A percentile compares a stretch with the other conserved stretches of the same genome.
These are phyloP conservation scores for Pezicula rhizophila DNA, from an alignment of 2,329 filamentous ascomycete species.

Conservation along the genomic window DNA sequence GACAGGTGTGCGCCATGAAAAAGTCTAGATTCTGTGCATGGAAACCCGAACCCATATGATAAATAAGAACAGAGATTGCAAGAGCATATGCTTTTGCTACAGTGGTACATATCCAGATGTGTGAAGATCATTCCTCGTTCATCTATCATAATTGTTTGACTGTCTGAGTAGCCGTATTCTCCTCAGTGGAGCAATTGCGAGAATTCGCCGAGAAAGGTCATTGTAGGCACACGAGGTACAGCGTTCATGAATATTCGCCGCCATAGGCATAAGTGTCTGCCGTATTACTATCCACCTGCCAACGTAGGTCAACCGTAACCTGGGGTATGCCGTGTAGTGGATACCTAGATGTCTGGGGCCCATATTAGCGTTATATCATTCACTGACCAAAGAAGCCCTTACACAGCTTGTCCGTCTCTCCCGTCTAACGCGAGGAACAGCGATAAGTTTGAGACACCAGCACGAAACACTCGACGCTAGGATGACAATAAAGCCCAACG, in stretches of 20 bases:
- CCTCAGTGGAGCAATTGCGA: too few species aligned
- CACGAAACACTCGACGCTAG: background rate
- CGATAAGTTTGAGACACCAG: background rate
- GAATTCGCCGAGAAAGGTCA: too few species aligned
- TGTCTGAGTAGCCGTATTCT: too few species aligned
- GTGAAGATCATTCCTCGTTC: too few species aligned
- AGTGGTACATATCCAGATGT: too few species aligned
- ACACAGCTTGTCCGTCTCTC: background rate
- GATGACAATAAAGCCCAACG: background rate
- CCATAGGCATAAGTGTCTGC: constrained; percentile 1
- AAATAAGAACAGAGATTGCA: too few species aligned
- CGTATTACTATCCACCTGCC: background rate
- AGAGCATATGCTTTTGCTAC: too few species aligned
- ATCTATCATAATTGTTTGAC: too few species aligned
- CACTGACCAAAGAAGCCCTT: background rate
- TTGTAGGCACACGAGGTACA: background rate
- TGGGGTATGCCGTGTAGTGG: constrained; percentile 2
- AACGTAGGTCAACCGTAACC: background rate
- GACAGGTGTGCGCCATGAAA: too few species aligned
- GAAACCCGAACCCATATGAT: too few species aligned
- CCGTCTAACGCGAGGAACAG: too few species aligned
- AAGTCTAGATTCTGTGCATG: background rate
- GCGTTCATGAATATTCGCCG: constrained; percentile 1
- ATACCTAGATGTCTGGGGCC: constrained; percentile 1
- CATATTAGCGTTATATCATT: background rate